Evolutionary conservation across 805 yeast species (phyloP).

Genomic region (Yarrowia sp.): DNA sequence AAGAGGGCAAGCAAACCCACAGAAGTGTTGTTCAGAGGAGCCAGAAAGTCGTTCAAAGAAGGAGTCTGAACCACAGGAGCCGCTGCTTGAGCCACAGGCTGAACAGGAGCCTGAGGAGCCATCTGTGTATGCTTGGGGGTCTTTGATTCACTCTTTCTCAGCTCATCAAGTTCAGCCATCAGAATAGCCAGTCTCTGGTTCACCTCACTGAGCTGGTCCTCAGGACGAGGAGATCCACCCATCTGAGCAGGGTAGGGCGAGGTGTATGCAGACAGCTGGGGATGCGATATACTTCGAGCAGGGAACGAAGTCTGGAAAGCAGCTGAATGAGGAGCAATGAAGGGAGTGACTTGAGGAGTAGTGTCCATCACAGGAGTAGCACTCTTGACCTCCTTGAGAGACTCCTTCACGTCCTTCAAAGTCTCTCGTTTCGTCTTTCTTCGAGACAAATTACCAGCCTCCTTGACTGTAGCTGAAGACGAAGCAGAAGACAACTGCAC

Average conservation of each 20-base stretch:
- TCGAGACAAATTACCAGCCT: background rate
- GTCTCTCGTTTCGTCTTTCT: constrained; percentile 3
- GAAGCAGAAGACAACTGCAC: constrained; percentile 1
- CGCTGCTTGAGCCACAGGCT: background rate
- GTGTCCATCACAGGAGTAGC: background rate
- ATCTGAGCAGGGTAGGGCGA: background rate
- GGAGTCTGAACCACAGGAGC: background rate
- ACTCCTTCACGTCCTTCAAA: constrained; percentile 17
- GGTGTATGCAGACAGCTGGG: background rate
- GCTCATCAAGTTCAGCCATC: constrained; percentile 5
- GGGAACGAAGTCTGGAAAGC: background rate
- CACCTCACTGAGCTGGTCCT: background rate
- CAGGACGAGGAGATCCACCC: background rate
- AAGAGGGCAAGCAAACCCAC: background rate
- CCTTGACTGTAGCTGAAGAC: background rate
- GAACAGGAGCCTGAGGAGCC: background rate
- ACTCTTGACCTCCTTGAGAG: constrained; percentile 14
- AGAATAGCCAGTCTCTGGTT: constrained; percentile 7
- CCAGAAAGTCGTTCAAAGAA: background rate
- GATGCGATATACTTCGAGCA: constrained; percentile 11
- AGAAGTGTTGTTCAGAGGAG: background rate
- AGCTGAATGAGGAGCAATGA: background rate
- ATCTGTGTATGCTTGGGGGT: background rate
- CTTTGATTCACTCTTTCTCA: background rate
- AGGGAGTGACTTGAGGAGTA: background rate